Evolutionary conservation across 768 basidiomycete species (phyloP).

Genomic region (Chalciporus chontae): DNA sequence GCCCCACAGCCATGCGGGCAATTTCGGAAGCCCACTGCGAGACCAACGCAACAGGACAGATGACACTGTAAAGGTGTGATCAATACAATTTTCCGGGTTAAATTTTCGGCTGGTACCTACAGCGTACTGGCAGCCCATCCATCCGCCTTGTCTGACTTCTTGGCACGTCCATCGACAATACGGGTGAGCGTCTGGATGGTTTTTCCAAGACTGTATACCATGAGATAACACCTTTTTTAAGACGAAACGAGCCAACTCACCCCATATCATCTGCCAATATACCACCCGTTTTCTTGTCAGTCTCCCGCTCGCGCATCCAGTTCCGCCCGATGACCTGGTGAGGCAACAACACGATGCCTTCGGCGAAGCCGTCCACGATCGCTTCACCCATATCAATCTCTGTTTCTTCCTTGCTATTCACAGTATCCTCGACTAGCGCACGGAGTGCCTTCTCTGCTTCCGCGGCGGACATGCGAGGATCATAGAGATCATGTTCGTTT

Average conservation of each 20-base stretch:
- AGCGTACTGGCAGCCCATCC: constrained; percentile 73
- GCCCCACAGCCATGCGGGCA: constrained; percentile 58
- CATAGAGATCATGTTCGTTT: constrained; percentile 22
- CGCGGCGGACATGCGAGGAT: constrained; percentile 36
- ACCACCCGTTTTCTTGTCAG: constrained; percentile 75
- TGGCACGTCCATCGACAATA: constrained; percentile 78
- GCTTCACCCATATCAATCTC: constrained; percentile 61
- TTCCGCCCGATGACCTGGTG: constrained; percentile 83
- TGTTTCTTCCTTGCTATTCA: constrained; percentile 48
- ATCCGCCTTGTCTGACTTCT: constrained; percentile 62
- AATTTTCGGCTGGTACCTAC: constrained; percentile 37
- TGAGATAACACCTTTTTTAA: constrained; percentile 6
- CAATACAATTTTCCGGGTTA: neutral
- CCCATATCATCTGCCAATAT: constrained; percentile 93
- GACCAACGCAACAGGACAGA: constrained; percentile 85
- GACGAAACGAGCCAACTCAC: constrained; percentile 34
- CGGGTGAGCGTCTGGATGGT: constrained; percentile 89
- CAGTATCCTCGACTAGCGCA: constrained; percentile 68
- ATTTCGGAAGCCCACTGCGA: constrained; percentile 91
- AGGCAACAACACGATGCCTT: constrained; percentile 67
- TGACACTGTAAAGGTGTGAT: constrained; percentile 50
- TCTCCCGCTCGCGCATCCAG: constrained; percentile 88
- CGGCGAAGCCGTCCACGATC: constrained; percentile 72
- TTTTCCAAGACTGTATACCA: constrained; percentile 63
- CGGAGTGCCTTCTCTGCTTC: constrained; percentile 79